Percentiles rank a stretch among this genome's conserved stretches.
These are phyloP conservation scores for Ophiostoma montium DNA, from an alignment of 2,329 filamentous ascomycete species.

Conservation along the genomic window DNA sequence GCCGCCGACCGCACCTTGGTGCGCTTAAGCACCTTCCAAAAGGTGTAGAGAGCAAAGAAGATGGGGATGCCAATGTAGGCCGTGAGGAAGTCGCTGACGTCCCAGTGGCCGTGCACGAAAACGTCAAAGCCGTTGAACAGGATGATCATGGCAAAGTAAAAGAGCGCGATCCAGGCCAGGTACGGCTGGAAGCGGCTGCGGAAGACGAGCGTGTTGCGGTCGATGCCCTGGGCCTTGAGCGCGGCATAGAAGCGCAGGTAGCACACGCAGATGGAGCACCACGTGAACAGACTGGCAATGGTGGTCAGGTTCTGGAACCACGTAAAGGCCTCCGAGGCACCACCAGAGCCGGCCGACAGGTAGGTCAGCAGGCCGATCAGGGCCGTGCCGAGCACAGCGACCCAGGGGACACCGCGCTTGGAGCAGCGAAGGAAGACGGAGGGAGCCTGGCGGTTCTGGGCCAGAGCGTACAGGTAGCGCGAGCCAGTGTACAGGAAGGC, in stretches of 20 bases:
- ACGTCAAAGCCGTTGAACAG: conserved; percentile 61
- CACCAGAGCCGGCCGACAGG: conserved; percentile 50
- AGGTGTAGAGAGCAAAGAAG: conserved; percentile 45
- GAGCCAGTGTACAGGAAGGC: conserved; percentile 46
- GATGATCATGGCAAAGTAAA: conserved; percentile 53
- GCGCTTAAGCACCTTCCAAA: conserved; percentile 40
- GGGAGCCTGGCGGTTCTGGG: conserved; percentile 45
- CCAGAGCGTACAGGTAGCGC: conserved; percentile 44
- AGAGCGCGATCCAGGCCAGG: conserved; percentile 47
- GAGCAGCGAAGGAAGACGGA: conserved; percentile 45
- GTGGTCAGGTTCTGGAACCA: conserved; percentile 31
- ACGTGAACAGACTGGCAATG: conserved; percentile 56
- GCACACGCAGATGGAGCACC: conserved; percentile 51
- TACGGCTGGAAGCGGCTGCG: conserved; percentile 54
- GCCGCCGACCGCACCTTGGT: conserved; percentile 25
- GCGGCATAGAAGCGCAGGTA: conserved; percentile 58
- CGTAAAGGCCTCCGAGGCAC: conserved; percentile 29
- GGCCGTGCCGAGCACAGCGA: conserved; percentile 28
- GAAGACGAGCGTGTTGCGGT: conserved; percentile 50
- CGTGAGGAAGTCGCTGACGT: conserved; percentile 39
- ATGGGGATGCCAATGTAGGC: conserved; percentile 49
- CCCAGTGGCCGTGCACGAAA: conserved; percentile 42
- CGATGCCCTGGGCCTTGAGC: conserved; percentile 48
- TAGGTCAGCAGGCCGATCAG: conserved; percentile 52
- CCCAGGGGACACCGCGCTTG: conserved; percentile 30